Conservation (phyloP, 2,329 filamentous ascomycete genomes). For the Phaeosphaeria sp. region DNA sequence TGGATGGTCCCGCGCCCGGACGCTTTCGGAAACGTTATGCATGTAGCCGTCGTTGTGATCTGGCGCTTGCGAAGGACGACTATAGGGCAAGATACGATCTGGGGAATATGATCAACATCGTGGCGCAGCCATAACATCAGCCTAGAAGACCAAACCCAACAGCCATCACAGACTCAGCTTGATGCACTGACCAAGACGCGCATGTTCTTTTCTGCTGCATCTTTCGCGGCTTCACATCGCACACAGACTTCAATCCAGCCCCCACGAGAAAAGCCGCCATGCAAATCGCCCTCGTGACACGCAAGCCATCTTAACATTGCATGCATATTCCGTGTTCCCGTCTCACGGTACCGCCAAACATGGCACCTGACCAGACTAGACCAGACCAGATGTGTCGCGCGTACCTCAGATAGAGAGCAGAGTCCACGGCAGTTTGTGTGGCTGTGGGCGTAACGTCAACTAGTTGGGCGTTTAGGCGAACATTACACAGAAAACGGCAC, state of each 20-base stretch:
- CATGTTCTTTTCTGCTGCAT: neutral
- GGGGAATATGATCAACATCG: neutral
- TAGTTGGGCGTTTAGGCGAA: conserved; percentile 8
- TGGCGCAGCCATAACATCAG: neutral
- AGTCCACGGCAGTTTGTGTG: neutral
- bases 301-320: neutral
- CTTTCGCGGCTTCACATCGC: neutral
- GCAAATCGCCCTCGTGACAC: neutral
- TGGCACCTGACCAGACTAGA: neutral
- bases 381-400: neutral
- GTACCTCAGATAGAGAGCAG: neutral
- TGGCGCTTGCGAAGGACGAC: conserved; percentile 1
- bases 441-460: neutral
- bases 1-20: conserved; percentile 1
- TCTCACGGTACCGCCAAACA: conserved; percentile 3
- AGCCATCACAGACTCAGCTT: neutral
- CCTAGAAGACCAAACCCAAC: neutral
- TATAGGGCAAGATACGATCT: neutral
- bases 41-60: conserved; percentile 12
- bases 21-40: conserved; percentile 4
- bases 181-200: neutral
- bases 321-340: conserved; percentile 10
- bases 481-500: conserved; percentile 11
- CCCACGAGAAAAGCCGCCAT: neutral
- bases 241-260: neutral